Evolutionary conservation across 192 early-diverging fungal genomes (phyloP).

Genomic region (Coemansia biformis): DNA sequence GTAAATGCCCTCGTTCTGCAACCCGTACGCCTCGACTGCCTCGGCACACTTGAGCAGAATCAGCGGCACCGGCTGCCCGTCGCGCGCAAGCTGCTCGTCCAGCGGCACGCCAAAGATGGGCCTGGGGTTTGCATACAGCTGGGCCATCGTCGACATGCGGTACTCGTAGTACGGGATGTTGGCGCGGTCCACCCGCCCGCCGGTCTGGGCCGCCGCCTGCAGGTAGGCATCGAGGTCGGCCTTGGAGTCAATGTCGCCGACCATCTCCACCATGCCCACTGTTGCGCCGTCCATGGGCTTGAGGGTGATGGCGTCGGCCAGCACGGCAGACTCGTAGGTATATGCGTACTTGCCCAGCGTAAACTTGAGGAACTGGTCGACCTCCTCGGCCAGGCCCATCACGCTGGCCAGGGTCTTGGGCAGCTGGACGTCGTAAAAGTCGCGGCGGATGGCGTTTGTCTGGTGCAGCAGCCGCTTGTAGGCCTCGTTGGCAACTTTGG

Average conservation of each 20-base stretch:
- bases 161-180: constrained; percentile 40
- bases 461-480: constrained; percentile 76
- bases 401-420: constrained; percentile 75
- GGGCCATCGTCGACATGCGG: constrained; percentile 38
- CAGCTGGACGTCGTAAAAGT: constrained; percentile 74
- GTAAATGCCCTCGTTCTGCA: constrained; percentile 82
- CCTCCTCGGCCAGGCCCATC: constrained; percentile 81
- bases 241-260: constrained; percentile 60
- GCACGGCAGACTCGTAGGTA: constrained; percentile 69
- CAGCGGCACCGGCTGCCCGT: constrained; percentile 65
- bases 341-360: constrained; percentile 75
- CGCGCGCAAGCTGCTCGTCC: constrained; percentile 62
- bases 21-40: constrained; percentile 72
- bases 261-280: constrained; percentile 45
- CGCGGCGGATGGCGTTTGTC: constrained; percentile 69
- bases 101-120: constrained; percentile 83
- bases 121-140: constrained; percentile 65
- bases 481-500: constrained; percentile 68
- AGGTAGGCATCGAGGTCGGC: constrained; percentile 53
- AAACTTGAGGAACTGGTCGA: constrained; percentile 73
- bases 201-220: constrained; percentile 24
- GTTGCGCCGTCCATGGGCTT: constrained; percentile 48
- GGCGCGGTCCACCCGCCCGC: constrained; percentile 30
- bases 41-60: constrained; percentile 77
- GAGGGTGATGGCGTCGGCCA: constrained; percentile 65